phyloP scores from a whole-genome alignment of 805 yeast species.

The Kodamaea sagamina region DNA sequence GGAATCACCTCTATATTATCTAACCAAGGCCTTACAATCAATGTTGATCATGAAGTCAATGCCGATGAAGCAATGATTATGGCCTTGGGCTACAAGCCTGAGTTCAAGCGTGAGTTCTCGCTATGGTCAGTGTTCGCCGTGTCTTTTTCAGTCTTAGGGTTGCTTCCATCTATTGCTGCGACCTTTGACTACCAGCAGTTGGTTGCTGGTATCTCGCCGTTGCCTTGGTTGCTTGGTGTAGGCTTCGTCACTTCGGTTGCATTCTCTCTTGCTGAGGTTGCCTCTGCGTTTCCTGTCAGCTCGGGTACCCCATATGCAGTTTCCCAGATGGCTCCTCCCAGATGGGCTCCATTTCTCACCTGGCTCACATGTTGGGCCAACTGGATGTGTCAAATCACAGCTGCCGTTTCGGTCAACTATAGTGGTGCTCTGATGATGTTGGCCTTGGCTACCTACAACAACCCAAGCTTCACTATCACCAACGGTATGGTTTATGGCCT shows the following conservation, averaged over 20 bases:
- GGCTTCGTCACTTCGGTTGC: slow-evolving; percentile 59
- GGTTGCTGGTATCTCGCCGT: slow-evolving; percentile 62
- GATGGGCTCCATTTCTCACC: slow-evolving; percentile 52
- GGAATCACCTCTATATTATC: slow-evolving; percentile 40
- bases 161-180: slow-evolving; percentile 65
- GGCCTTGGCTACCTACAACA: slow-evolving; percentile 47
- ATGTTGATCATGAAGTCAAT: slow-evolving; percentile 50
- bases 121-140: slow-evolving; percentile 61
- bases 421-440: slow-evolving; percentile 58
- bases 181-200: slow-evolving; percentile 61
- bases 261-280: slow-evolving; percentile 62
- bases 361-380: slow-evolving; percentile 68
- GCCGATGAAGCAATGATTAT: slow-evolving; percentile 54
- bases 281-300: slow-evolving; percentile 66
- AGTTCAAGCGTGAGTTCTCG: slow-evolving; percentile 59
- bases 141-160: slow-evolving; percentile 63
- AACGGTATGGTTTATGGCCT: slow-evolving; percentile 54
- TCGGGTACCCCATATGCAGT: slow-evolving; percentile 74
- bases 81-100: slow-evolving; percentile 65
- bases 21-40: slow-evolving; percentile 38
- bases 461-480: slow-evolving; percentile 41
- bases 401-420: slow-evolving; percentile 61
- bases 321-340: slow-evolving; percentile 59
- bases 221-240: slow-evolving; percentile 61
- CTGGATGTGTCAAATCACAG: slow-evolving; percentile 65